Base-by-base conservation (phyloP, 371 early-diverging fungal species). In the Actinomortierella wolfii region DNA sequence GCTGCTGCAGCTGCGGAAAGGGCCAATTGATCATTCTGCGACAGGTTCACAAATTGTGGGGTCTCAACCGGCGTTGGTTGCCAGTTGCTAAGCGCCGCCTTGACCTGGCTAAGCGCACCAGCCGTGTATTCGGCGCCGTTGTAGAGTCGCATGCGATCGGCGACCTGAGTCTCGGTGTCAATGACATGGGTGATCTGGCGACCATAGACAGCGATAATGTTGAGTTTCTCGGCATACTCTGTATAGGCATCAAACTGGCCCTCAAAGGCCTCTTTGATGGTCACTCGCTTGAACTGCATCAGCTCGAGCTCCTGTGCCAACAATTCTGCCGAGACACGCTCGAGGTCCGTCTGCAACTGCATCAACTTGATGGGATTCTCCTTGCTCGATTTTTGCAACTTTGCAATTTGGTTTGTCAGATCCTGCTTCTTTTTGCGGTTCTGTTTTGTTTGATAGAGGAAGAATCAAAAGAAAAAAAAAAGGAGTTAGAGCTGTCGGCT, bases 361-460 rank as follows among this genome's bases (percentile, higher is more conserved):
- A 73, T 73, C 63, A 73, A 39, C 47, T 73, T 73, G 58, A 73
- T 73, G 6, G 74, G 74, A 24, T 73, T 73, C 24, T 73, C 74
- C 24, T 73, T 73, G 74, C 51, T 67, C 8, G 74, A 58, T 29
- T 73, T 73, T 43, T 73, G 74, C 20, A 44, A 51, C 24, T 67
- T 73, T 14, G 54, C 49, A 20, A 73, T 60, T 41, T 73, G 74
- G 9, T 14, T 53, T 1, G 60, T 67, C 24, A 73, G 54, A 24
- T 73, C 74, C 13, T 73, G 67, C 46, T 73, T 73, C 74, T 63
- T 73, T 53, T 73, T 73, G 47, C 74, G 67, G 39, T 73, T 73
- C 74, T 73, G 51, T 42, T 47, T 23, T 8, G n/a, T 46, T 2
- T 40, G 28, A 11, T 41, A 34, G 34, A 34, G 34, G 8, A 28